Evolutionary conservation across 257 asterid species (phyloP).

Genomic region (Lavandula angustifolia): DNA sequence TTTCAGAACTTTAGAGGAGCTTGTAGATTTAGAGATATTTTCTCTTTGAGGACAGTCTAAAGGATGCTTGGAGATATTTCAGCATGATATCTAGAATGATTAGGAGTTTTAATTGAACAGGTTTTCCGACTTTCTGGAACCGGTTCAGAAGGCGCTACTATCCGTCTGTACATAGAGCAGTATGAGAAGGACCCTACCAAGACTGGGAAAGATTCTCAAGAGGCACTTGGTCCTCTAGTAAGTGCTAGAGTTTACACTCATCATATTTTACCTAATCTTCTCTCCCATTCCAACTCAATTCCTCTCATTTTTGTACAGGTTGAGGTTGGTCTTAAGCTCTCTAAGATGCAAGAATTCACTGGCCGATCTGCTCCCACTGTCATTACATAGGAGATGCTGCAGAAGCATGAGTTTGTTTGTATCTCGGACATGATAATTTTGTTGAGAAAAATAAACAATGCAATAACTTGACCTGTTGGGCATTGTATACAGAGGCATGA

Average conservation of each 20-base stretch:
- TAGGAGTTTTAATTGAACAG: conserved; percentile 39
- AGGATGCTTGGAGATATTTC: neutral
- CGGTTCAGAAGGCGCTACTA: conserved; percentile 97
- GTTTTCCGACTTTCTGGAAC: conserved; percentile 99
- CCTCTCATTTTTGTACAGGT: conserved; percentile 48
- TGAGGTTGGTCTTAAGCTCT: conserved; percentile 87
- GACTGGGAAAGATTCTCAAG: conserved; percentile 78
- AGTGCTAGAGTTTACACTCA: conserved; percentile 2
- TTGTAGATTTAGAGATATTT: neutral
- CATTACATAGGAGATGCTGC: conserved; percentile 55
- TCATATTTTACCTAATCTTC: neutral
- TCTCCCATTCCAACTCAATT: neutral
- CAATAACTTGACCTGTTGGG: conserved; percentile 20
- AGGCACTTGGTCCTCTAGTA: conserved; percentile 92
- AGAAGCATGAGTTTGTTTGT: conserved; percentile 12
- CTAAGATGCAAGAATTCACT: conserved; percentile 87
- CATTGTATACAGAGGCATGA: conserved; percentile 26
- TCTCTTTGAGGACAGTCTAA: neutral
- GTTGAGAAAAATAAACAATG: conserved; percentile 34
- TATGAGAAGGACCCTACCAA: conserved; percentile 83
- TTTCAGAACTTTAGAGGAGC: neutral
- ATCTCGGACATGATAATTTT: conserved; percentile 17
- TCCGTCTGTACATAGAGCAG: conserved; percentile 94
- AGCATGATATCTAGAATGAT: too few relatives aligned
- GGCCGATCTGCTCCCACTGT: conserved; percentile 94